Base-by-base conservation (phyloP, 2,329 filamentous ascomycete genomes). In the Exophiala aquamarina region DNA sequence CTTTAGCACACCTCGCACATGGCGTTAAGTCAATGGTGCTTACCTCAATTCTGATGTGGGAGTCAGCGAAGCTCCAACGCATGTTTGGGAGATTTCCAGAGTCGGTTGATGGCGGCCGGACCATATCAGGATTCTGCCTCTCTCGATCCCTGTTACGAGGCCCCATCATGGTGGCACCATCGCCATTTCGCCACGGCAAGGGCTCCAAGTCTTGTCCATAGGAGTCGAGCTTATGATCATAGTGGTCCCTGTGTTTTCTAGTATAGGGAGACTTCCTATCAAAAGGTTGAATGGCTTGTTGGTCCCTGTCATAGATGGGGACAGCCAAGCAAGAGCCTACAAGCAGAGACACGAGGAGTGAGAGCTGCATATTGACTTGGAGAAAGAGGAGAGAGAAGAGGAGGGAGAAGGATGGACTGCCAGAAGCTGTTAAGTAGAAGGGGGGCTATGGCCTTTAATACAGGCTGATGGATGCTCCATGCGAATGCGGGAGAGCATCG, bases 31-130 rank as follows among this genome's bases (percentile, higher is more conserved):
- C 18, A 18, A 39, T 23, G 6, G n/a, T 17, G 50, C 70, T 57
- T 58, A 81, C 79, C 72, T 83, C 80, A 41, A 84, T 84, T 28
- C 81, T 71, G 10, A 81, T 74, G 59, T 84, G 81, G 2, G 80
- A 83, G 58, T 84, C 81, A 2, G 78, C 78, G 59, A 84, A 84
- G 51, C 79, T 82, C 86, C 86, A 89, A 50, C 83, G 76, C 78
- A 89, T 82, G 65, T 88, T 89, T 41, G 77, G 69, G 62, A 89
- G 72, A 56, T 78, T 80, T 28, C 86, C 86, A 64, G 83, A 80
- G 60, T 90, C 86, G 4, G 86, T 89, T 61, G 79, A 83, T 0
- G 86, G 86, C 14, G 86, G 85, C 15, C 86, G 78, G 32, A 89
- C 73, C 34, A 87, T 69, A 64, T 89, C 85, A 0, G 86, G 85